Evolutionary conservation across 1,139 yeast genomes (phyloP), one percentile per base, ranked within the genome.

Genomic region (Kurtzmaniella natalensis): DNA sequence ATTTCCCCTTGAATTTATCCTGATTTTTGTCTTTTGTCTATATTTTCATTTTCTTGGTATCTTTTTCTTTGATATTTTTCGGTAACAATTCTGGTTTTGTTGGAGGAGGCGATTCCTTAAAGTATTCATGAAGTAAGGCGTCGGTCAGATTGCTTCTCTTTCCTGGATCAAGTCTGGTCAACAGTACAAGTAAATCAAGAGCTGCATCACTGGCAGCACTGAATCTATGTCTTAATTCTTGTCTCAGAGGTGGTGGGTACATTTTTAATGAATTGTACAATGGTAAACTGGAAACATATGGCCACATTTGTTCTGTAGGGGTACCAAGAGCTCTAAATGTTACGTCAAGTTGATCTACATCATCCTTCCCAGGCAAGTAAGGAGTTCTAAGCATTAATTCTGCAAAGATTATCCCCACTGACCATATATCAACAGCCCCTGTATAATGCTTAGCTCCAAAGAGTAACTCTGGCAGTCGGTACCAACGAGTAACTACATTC

Each of bases 401-500:
- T 0, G 97, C 97, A 64, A 88, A 89, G n/a, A 92, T 89, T 5
- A 86, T 77, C 1, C 98, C 98, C 14, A 88, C 80, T 0, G 96
- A 85, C 98, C 98, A 92, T 3, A 87, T 68, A 57, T 92, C 98
- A 3, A 92, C 76, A 0, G 94, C 95, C 2, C 76, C 79, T 0
- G 95, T 84, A 50, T 92, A 92, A 53, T 87, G 94, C 35, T 78
- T 74, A 1, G 96, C 89, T 0, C 96, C 96, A 53, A 89, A 81
- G 26, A 92, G 61, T 33, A 92, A 64, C 50, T 92, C 98, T 0
- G 98, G 98, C 0, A 97, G 95, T 36, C 97, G 65, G 59, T 92
- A 92, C 98, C 98, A 92, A 40, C 97, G 65, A 2, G 99, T 92
- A 2, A 92, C 99, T 7, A 92, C 98, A 44, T 89, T 89, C 1